Evolutionary conservation across 148 eudicot species (phyloP).

Genomic region (Persicaria tinctoria): DNA sequence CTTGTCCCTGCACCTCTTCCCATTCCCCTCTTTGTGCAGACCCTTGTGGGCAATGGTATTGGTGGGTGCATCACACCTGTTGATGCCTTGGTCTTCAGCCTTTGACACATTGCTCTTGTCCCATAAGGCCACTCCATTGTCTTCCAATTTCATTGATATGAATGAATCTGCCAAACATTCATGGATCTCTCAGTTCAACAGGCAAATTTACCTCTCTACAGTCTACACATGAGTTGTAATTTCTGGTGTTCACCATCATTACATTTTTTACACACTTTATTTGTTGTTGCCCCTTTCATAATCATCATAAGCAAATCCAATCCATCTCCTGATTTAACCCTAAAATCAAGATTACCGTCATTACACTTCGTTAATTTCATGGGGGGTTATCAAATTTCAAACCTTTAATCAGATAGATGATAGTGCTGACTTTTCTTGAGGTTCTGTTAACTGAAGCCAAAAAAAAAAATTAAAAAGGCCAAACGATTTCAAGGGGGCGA

Average conservation of each 20-base stretch:
- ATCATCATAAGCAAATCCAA: neutral
- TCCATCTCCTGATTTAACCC: neutral
- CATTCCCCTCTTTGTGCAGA: neutral
- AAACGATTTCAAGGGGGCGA: too few relatives aligned
- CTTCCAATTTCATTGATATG: slow-evolving; percentile 12
- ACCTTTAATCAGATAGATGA: neutral
- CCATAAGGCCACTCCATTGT: slow-evolving; percentile 1
- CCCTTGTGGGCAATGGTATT: neutral
- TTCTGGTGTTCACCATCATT: neutral
- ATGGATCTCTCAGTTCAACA: neutral
- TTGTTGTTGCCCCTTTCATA: neutral
- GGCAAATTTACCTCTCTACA: neutral
- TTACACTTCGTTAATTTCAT: neutral
- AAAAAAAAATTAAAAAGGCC: too few relatives aligned
- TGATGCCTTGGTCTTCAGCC: neutral
- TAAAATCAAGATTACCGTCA: neutral
- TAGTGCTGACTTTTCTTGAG: too few relatives aligned
- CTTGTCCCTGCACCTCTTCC: neutral
- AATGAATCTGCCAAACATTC: slow-evolving; percentile 5
- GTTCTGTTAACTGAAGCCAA: too few relatives aligned
- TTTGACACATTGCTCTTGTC: neutral
- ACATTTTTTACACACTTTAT: neutral
- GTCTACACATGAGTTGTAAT: neutral
- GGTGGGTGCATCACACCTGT: neutral
- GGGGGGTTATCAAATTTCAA: neutral